Percentiles rank a stretch among this genome's conserved stretches.
Evolutionary conservation across 495 filamentous ascomycete genomes (phyloP).

Genomic region (Bathelium albidoporum): DNA sequence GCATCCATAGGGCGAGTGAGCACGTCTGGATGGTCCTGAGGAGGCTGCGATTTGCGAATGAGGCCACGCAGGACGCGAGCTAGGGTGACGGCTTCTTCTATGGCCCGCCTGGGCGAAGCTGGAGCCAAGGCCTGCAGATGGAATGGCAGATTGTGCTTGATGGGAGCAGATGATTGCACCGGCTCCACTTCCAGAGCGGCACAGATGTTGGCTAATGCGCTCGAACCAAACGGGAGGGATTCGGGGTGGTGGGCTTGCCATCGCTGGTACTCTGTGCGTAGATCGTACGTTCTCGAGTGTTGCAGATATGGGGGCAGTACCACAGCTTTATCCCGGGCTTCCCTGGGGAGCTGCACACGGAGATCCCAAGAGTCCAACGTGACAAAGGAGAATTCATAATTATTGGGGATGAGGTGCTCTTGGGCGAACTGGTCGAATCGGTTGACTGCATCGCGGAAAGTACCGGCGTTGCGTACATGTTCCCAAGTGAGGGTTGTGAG

Average conservation of each 20-base stretch:
- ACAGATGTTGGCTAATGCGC: constrained; percentile 91
- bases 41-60: constrained; percentile 88
- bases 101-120: constrained; percentile 90
- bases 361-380: constrained; percentile 98
- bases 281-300: constrained; percentile 92
- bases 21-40: constrained; percentile 83
- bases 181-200: constrained; percentile 95
- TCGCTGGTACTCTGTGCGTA: constrained; percentile 91
- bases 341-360: constrained; percentile 90
- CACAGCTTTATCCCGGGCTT: constrained; percentile 95
- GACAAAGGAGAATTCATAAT: constrained; percentile 93
- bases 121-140: constrained; percentile 93
- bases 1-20: constrained; percentile 94
- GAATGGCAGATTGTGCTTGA: constrained; percentile 97
- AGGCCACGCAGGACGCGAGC: constrained; percentile 83
- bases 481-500: constrained; percentile 98
- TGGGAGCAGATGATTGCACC: constrained; percentile 89
- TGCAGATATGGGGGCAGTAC: constrained; percentile 94
- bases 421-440: constrained; percentile 86
- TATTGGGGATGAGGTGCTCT: constrained; percentile 73
- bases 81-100: constrained; percentile 93
- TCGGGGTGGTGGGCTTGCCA: constrained; percentile 98
- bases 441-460: constrained; percentile 92
- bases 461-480: constrained; percentile 90
- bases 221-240: constrained; percentile 91